Percentiles rank a stretch among this genome's conserved stretches.
phyloP scores from a whole-genome alignment of 2,329 filamentous ascomycete genomes.

The Fusarium fujikuroi region DNA sequence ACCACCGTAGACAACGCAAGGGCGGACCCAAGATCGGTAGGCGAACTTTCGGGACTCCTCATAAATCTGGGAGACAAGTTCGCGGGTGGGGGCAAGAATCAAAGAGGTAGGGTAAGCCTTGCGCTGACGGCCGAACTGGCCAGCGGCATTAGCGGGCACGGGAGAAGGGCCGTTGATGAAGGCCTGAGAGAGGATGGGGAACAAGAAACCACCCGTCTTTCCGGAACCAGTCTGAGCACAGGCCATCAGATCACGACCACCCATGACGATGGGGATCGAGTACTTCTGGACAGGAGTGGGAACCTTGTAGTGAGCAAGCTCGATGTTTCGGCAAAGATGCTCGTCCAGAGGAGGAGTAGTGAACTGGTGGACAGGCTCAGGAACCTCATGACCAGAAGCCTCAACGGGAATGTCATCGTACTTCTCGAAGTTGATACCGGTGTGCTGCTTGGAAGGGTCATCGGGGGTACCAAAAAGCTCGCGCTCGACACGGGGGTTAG shows the following conservation, averaged over 20 bases:
- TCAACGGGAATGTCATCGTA: slow-evolving; percentile 99
- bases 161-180: slow-evolving; percentile 88
- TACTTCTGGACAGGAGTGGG: slow-evolving; percentile 99
- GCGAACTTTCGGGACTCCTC: slow-evolving; percentile 98
- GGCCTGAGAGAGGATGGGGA: slow-evolving; percentile 98
- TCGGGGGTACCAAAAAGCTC: slow-evolving; percentile 93
- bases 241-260: slow-evolving; percentile 97
- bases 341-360: slow-evolving; percentile 95
- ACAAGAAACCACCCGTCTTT: slow-evolving; percentile 99
- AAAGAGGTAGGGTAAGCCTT: slow-evolving; percentile 97
- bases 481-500: slow-evolving; percentile 90
- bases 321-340: slow-evolving; percentile 92
- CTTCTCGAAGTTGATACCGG: slow-evolving; percentile 99
- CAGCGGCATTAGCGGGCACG: slow-evolving; percentile 69
- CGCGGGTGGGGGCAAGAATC: slow-evolving; percentile 95
- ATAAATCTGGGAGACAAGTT: slow-evolving; percentile 98
- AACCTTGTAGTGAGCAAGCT: slow-evolving; percentile 91
- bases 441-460: slow-evolving; percentile 94
- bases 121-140: slow-evolving; percentile 89
- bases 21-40: slow-evolving; percentile 98
- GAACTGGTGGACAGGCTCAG: slow-evolving; percentile 90
- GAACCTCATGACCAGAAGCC: slow-evolving; percentile 92
- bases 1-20: slow-evolving; percentile 98
- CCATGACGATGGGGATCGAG: slow-evolving; percentile 98
- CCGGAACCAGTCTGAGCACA: slow-evolving; percentile 99